Evolutionary conservation across 2,329 filamentous ascomycete species (phyloP), one percentile per base, ranked within the genome.

Genomic region (Ophiocordyceps camponoti-saundersi): DNA sequence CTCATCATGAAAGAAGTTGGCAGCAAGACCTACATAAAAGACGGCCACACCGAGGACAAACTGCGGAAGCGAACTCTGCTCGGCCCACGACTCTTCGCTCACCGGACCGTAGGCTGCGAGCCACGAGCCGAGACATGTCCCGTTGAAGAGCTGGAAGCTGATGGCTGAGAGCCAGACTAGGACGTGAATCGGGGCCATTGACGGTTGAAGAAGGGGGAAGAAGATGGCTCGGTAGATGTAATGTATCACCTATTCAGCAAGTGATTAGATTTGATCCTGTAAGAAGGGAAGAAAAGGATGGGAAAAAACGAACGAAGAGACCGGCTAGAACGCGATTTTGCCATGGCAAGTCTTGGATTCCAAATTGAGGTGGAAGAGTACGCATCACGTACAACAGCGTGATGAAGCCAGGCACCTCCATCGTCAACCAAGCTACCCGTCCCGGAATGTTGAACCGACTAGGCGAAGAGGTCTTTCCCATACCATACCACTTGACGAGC

Each of bases 1-100:
- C 58, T 92, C 86, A 61, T 98, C 92, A 59, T 95, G 85, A 61
- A 80, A 85, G 58, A 92, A 86, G 62, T 95, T 96, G 32, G 75
- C 80, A 16, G 79, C 66, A 48, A 95, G 76, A 0, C 85, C 87
- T 49, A 83, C 64, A 51, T 79, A 77, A 70, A 92, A 96, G 47
- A 95, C 59, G 21, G 76, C 70, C 30, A 93, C 66, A 2, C 92
- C 90, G 16, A 80, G 44, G 4, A 62, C 63, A 57, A 80, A 78
- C 55, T 72, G 73, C 8, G 58, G 53, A 10, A 60, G 51, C n/a
- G 64, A 64, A 47, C 65, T 64, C 39, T 57, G 55, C 0, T 58
- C 52, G 1, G 54, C 51, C 75, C 75, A 79, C 3, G 62, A 75
- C 13, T 60, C 62, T 22, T 70, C 65, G 0, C 77, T 80, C 18